Percentiles rank a stretch among this genome's conserved stretches.
These are phyloP conservation scores for Nicotiana noctiflora DNA, from an alignment of 257 asterid genomes.

Conservation along the genomic window DNA sequence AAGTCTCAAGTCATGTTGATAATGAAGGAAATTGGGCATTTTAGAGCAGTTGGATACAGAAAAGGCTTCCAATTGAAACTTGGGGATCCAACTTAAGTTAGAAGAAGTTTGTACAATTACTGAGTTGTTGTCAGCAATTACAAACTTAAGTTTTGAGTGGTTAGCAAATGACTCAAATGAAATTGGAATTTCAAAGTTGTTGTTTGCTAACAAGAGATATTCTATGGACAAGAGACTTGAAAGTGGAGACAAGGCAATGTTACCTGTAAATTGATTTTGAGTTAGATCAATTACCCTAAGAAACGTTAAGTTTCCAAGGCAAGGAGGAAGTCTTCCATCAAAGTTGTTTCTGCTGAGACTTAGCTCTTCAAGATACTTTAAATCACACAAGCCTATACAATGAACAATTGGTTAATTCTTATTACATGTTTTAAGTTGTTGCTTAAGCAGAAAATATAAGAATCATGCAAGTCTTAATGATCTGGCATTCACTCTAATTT, in stretches of 20 bases:
- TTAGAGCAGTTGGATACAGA: background rate
- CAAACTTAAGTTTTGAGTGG: constrained; percentile 4
- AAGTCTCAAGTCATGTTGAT: background rate
- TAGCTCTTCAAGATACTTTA: constrained; percentile 1
- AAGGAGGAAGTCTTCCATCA: background rate
- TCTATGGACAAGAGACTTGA: constrained; percentile 1
- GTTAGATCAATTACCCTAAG: constrained; percentile 9
- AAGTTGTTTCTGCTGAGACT: background rate
- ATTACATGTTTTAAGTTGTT: too few species aligned
- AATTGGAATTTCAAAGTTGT: background rate
- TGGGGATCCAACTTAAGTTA: background rate
- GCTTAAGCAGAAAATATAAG: too few species aligned
- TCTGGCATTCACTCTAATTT: too few species aligned
- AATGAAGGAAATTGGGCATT: background rate
- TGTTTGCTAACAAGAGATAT: background rate
- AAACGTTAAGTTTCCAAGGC: background rate
- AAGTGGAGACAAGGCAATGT: constrained; percentile 2
- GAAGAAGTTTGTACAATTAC: background rate
- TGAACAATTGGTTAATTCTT: background rate
- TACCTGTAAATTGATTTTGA: background rate
- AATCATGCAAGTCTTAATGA: too few species aligned
- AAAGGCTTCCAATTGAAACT: constrained; percentile 6
- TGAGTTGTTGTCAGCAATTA: background rate
- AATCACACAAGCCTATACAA: background rate
- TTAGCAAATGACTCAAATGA: constrained; percentile 9